Base-by-base conservation (phyloP, 371 early-diverging fungal genomes). In the Mortierella sp. region DNA sequence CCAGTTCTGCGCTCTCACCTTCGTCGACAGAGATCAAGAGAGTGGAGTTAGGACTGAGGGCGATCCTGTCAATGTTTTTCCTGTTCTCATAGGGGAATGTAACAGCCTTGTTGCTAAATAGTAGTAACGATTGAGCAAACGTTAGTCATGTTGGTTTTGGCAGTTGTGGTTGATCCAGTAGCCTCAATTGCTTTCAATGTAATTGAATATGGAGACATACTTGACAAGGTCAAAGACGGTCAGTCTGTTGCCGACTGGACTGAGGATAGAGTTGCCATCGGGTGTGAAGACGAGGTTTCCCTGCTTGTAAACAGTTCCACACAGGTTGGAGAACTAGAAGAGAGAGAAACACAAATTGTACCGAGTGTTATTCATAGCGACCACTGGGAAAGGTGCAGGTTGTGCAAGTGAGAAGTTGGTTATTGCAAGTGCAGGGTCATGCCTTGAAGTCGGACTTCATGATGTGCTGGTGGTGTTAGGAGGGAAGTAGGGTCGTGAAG, bases 241-340 rank as follows among this genome's bases (percentile, higher is more conserved):
- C 3, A 98, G 94, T 63, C 98, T 89, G 91, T 98, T 98, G 61
- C 99, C 99, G 16, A 99, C 99, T 1, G 98, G 97, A 85, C 96
- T 96, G 55, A 97, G 80, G 69, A 99, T 86, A 16, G 94, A 92
- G 87, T 97, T 97, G 34, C 98, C 98, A 85, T 98, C 99, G 24
- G 98, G 96, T 43, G 97, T 96, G 86, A 97, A 99, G 43, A 96
- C 86, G 50, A 99, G 86, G 87, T 98, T 99, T 41, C 99, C 99
- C 74, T 93, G 91, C 75, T 94, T 94, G 87, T 98, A 99, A 22
- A 98, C 98, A 14, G 98, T 96, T 41, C 99, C 99, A 83, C 95
- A 96, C 68, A 98, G 87, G 85, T 97, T 97, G 45, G 97, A 94
- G 83, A 98, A 97, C 93, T 95, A 79, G 8, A 41, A 5, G 26